These are phyloP conservation scores for Dinochytrium kinnereticum DNA, from an alignment of 371 early-diverging fungal species.

Conservation along the genomic window DNA sequence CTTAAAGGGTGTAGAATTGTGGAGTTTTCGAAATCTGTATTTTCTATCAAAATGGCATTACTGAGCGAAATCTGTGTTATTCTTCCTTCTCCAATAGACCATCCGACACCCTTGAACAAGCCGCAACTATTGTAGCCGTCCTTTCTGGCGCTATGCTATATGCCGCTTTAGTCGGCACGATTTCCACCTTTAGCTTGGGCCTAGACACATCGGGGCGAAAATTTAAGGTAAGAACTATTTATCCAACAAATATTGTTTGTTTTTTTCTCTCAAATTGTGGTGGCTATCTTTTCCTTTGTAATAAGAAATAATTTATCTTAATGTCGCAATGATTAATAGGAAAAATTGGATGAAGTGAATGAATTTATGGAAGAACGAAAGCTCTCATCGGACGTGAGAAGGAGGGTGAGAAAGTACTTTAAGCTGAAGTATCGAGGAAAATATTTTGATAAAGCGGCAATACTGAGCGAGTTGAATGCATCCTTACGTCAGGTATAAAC, in stretches of 20 bases:
- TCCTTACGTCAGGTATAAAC: constrained; percentile 27
- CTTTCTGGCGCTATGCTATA: constrained; percentile 36
- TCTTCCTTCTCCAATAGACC: constrained; percentile 16
- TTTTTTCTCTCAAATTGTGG: too few relatives aligned
- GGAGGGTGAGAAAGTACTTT: constrained; percentile 31
- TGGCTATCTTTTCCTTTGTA: too few relatives aligned
- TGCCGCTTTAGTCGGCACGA: constrained; percentile 33
- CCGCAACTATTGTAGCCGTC: constrained; percentile 19
- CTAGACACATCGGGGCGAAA: constrained; percentile 32
- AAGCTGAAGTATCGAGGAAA: constrained; percentile 42
- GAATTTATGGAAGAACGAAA: constrained; percentile 34
- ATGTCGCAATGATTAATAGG: constrained; percentile 12
- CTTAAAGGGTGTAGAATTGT: too few relatives aligned
- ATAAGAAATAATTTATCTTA: not conserved
- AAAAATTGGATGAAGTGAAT: constrained; percentile 49
- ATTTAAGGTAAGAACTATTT: not conserved
- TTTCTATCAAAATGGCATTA: not conserved
- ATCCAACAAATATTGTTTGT: not conserved
- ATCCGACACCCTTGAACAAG: constrained; percentile 27
- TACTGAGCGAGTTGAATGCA: constrained; percentile 21
- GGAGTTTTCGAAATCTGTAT: too few relatives aligned
- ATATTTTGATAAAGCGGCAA: constrained; percentile 29
- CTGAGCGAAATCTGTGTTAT: not conserved
- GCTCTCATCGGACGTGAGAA: constrained; percentile 4
- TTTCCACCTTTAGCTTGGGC: constrained; percentile 33